Evolutionary conservation across 2,329 filamentous ascomycete species (phyloP), one percentile per base, ranked within the genome.

Genomic region (Xylaria sp.): DNA sequence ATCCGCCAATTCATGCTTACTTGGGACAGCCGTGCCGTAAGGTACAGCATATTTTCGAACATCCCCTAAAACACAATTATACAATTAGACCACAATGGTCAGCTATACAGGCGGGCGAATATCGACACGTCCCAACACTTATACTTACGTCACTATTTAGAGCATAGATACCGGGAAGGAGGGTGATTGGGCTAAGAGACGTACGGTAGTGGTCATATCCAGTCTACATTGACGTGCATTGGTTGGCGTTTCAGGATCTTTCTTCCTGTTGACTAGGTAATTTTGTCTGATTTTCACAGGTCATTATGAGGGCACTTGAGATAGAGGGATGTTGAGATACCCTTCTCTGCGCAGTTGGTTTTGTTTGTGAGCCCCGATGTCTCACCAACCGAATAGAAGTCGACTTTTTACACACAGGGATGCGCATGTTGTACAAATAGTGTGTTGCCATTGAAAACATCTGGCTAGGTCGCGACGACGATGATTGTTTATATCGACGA

Each of bases 231-330:
- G 68, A 25, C 70, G 63, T 71, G 70, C 70, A 71, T 71, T 71
- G 68, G 68, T 44, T 70, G 70, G 70, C 70, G 70, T 71, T 71
- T 71, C 60, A 68, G 68, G 68, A 70, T 68, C 37, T 66, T 60
- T 47, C 40, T 60, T 61, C 35, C 44, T 60, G 18, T 50, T 70
- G 47, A 44, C 58, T 55, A 61, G 42, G 62, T 66, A 51, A 69
- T 69, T 63, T 67, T 58, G 25, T 54, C 50, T 63, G 58, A 66
- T 70, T 70, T 67, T 61, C 58, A 50, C 37, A 27, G 50, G 60
- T 50, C 62, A 66, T 61, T 29, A 37, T n/a, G 18, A 53, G 50
- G 57, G 40, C 47, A 54, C 53, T 57, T 44, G 62, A 65, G 55
- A 64, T 59, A 68, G 53, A 63, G 70, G 48, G 21, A 63, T 32